phyloP scores from a whole-genome alignment of 2,329 filamentous ascomycete genomes.

The Aureobasidium sp. region DNA sequence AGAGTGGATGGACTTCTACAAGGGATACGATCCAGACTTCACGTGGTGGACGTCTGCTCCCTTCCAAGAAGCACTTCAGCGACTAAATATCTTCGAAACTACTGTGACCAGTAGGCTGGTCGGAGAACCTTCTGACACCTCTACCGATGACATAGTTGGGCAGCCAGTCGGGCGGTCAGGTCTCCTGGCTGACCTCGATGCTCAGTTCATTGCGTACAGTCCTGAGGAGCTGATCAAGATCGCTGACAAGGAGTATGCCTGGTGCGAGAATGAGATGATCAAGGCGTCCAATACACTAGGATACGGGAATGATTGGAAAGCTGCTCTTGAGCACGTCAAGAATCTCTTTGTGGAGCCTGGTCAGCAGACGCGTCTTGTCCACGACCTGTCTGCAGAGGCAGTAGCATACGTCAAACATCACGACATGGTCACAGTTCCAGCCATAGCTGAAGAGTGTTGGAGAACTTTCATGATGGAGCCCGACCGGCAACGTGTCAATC shows the following conservation, averaged over 20 bases:
- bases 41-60: slow-evolving; percentile 48
- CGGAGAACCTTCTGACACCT: slow-evolving; percentile 32
- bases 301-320: slow-evolving; percentile 41
- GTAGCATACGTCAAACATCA: slow-evolving; percentile 44
- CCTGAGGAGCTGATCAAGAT: slow-evolving; percentile 48
- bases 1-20: slow-evolving; percentile 45
- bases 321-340: slow-evolving; percentile 49
- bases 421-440: slow-evolving; percentile 48
- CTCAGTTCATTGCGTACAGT: slow-evolving; percentile 50
- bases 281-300: slow-evolving; percentile 42
- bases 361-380: slow-evolving; percentile 44
- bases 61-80: slow-evolving; percentile 30
- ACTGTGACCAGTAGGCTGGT: slow-evolving; percentile 36
- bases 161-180: slow-evolving; percentile 47
- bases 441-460: slow-evolving; percentile 44
- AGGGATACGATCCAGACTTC: slow-evolving; percentile 47
- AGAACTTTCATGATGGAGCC: slow-evolving; percentile 50
- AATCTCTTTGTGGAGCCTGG: slow-evolving; percentile 46
- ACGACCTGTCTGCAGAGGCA: slow-evolving; percentile 43
- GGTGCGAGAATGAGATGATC: slow-evolving; percentile 49
- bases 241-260: slow-evolving; percentile 43
- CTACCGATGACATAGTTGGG: slow-evolving; percentile 45
- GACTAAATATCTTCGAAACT: slow-evolving; percentile 27
- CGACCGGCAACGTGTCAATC: slow-evolving; percentile 44
- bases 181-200: slow-evolving; percentile 43